Evolutionary conservation across 306 rosid species (phyloP).

Genomic region (Canavalia ensiformis): DNA sequence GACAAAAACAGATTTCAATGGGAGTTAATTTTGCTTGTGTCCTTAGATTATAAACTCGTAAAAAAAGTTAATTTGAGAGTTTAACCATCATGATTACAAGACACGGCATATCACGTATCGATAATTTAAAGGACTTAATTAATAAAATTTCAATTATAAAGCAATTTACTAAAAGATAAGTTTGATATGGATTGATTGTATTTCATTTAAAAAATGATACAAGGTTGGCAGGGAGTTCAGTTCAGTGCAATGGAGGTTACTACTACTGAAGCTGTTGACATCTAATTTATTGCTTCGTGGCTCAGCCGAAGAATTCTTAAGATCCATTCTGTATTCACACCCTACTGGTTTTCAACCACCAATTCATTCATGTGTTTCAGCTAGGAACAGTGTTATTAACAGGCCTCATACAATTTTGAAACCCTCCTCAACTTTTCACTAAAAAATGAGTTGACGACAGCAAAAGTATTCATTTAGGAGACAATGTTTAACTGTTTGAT

Average conservation of each 20-base stretch:
- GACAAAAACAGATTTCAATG: no score
- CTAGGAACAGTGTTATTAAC: background rate
- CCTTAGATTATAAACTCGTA: background rate
- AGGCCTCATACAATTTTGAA: background rate
- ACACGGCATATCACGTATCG: background rate
- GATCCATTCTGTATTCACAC: background rate
- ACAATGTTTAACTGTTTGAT: conserved; percentile 20
- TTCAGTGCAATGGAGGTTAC: no score
- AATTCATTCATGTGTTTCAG: background rate
- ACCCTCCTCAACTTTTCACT: background rate
- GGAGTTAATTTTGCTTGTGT: background rate
- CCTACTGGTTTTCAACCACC: background rate
- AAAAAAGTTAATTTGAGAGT: background rate
- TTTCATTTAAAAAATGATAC: no score
- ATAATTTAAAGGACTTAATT: background rate
- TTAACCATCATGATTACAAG: background rate
- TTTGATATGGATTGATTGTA: background rate
- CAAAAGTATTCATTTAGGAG: background rate
- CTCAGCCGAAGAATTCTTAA: background rate
- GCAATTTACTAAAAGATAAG: background rate
- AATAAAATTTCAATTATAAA: background rate
- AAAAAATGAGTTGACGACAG: background rate
- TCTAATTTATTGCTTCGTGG: background rate
- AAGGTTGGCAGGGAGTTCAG: no score
- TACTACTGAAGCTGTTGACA: no score